Evolutionary conservation across 2,329 filamentous ascomycete genomes (phyloP).

Genomic region (Polychaeton citri): DNA sequence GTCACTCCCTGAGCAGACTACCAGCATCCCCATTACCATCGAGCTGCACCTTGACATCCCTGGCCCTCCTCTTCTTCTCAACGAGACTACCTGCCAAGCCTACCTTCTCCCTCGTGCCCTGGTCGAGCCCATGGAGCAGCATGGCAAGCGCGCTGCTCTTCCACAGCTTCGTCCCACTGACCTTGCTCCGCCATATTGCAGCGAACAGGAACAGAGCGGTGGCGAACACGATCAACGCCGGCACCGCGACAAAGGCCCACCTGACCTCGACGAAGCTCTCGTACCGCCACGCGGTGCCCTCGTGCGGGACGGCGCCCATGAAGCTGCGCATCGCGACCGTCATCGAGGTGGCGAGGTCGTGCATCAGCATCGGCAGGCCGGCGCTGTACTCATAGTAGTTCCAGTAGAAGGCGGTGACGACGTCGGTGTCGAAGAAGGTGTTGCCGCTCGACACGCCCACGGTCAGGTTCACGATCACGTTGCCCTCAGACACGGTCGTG

Average conservation of each 20-base stretch:
- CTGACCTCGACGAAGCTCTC: constrained; percentile 23
- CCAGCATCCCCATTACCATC: constrained; percentile 1
- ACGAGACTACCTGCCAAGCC: constrained; percentile 1
- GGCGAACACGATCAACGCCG: constrained; percentile 18
- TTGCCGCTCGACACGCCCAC: constrained; percentile 6
- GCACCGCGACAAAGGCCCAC: constrained; percentile 24
- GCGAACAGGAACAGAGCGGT: constrained; percentile 19
- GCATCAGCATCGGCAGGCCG: constrained; percentile 23
- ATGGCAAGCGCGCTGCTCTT: constrained; percentile 25
- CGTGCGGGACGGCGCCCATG: constrained; percentile 13
- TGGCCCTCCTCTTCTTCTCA: constrained; percentile 2
- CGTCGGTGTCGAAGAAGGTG: constrained; percentile 16
- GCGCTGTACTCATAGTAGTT: constrained; percentile 25
- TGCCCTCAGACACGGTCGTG: constrained; percentile 1
- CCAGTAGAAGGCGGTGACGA: constrained; percentile 28
- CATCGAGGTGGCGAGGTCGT: constrained; percentile 23
- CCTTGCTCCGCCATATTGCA: constrained; percentile 14
- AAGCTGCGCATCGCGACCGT: constrained; percentile 23
- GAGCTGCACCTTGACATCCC: constrained; percentile 2
- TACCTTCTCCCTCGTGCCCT: constrained; percentile 1
- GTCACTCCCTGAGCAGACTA: neutral
- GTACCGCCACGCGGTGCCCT: constrained; percentile 15
- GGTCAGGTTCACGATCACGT: constrained; percentile 7
- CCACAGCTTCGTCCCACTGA: constrained; percentile 17
- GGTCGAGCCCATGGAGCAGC: constrained; percentile 25